Base-by-base conservation (phyloP, 2,329 filamentous ascomycete genomes). In the Beauveria scarabaeidicola region DNA sequence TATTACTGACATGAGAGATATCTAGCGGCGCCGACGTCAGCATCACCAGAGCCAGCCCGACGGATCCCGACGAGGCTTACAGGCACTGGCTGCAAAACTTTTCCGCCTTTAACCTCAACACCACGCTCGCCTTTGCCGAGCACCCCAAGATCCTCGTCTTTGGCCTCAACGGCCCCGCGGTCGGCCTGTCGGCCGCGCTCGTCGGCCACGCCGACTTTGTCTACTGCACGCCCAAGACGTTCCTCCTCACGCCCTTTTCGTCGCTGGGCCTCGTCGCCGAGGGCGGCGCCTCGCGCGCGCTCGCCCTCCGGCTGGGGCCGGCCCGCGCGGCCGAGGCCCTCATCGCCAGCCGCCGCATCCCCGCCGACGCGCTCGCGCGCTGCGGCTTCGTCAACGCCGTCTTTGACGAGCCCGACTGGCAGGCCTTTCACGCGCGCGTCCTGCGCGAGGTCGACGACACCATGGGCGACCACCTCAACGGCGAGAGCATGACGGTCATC, bases 61-160 rank as follows among this genome's bases (percentile, higher is more conserved):
- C 72, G 5, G 40, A 44, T 4, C 70, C 73, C 21, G 67, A 69
- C 15, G 63, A 64, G 58, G 74, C 78, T 60, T 76, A 79, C 68
- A 70, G 71, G 56, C 78, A 84, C 65, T 86, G 85, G 76, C 82
- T 95, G 40, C 79, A 81, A 55, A 77, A 71, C 69, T 96, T 97
- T 74, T 88, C 90, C 11, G 79, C 87, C 65, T 88, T 89, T 79
- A 97, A 97, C 79, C 83, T 97, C 60, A 89, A 96, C 80, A 83
- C 90, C 67, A 94, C 92, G 2, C 87, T 90, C 67, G 87, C 91
- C 66, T 96, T 97, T 78, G 92, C 94, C 78, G 87, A 86, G 15
- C 94, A 97, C 75, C 90, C 91, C 67, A 97, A 97, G 77, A 89
- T 97, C 74, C 88, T 97, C 25, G 83, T 97, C 62, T 87, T 87